Percentiles rank a stretch among this genome's conserved stretches.
Conservation (phyloP, 2,329 filamentous ascomycete genomes). For the Talaromyces islandicus region DNA sequence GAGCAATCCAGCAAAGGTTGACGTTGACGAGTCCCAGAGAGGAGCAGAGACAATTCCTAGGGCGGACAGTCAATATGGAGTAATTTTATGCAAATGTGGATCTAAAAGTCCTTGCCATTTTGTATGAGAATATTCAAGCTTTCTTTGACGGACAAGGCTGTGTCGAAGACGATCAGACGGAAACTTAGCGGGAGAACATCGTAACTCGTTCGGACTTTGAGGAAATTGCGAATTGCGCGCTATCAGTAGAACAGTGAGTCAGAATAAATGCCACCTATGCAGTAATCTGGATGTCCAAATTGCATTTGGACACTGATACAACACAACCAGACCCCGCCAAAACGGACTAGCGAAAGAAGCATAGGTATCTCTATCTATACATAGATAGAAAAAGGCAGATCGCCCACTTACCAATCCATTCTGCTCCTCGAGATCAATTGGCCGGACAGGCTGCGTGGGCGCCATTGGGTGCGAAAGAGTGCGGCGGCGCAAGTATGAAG, state of each 20-base stretch:
- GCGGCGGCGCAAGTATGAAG: slow-evolving; percentile 39
- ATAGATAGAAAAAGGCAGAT: neutral
- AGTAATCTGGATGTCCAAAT: neutral
- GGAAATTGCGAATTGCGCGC: slow-evolving; percentile 89
- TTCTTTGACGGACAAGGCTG: slow-evolving; percentile 91
- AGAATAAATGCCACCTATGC: neutral
- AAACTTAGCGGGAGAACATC: slow-evolving; percentile 96
- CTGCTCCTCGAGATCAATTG: slow-evolving; percentile 45
- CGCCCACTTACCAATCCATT: slow-evolving; percentile 40
- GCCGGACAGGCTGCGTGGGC: slow-evolving; percentile 35
- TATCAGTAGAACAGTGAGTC: slow-evolving; percentile 35
- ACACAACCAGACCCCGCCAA: neutral
- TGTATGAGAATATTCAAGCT: slow-evolving; percentile 92
- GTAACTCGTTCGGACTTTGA: slow-evolving; percentile 94
- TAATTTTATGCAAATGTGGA: neutral
- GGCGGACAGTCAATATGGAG: slow-evolving; percentile 1
- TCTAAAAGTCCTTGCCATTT: slow-evolving; percentile 60
- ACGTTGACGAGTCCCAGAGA: slow-evolving; percentile 90
- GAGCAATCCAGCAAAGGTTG: slow-evolving; percentile 86
- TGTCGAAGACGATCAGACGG: slow-evolving; percentile 92
- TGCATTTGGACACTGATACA: neutral
- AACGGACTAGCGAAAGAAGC: neutral
- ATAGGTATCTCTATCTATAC: neutral
- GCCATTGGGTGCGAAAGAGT: slow-evolving; percentile 35
- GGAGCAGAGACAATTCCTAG: slow-evolving; percentile 94